A percentile compares a stretch with the other conserved stretches of the same genome.
Evolutionary conservation across 495 filamentous ascomycete species (phyloP).

Genomic region (Penicillium cosmopolitanum): DNA sequence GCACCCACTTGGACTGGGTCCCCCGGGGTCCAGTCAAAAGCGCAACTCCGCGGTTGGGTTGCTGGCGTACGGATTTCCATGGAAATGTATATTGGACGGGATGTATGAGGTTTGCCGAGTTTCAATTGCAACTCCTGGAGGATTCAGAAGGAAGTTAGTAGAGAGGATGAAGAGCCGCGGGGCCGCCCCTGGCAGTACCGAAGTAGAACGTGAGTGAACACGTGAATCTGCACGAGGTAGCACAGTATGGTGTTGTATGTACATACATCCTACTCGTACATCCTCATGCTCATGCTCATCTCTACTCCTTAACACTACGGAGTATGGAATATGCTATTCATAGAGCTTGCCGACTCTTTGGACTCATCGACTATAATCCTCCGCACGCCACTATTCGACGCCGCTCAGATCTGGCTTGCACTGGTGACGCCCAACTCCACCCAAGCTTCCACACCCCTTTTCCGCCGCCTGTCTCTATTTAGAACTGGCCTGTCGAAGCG

Average conservation of each 20-base stretch:
- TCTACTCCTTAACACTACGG: too few species aligned
- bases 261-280: too few species aligned
- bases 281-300: too few species aligned
- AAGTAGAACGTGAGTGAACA: too few species aligned
- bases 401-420: slow-evolving; percentile 8
- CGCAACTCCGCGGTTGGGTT: slow-evolving; percentile 19
- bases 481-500: slow-evolving; percentile 9
- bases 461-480: slow-evolving; percentile 9
- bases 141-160: too few species aligned
- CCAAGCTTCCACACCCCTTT: slow-evolving; percentile 3
- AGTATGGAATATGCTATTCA: too few species aligned
- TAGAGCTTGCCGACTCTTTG: neutral
- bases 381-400: slow-evolving; percentile 8
- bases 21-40: slow-evolving; percentile 6
- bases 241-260: too few species aligned
- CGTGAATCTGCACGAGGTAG: too few species aligned
- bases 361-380: neutral
- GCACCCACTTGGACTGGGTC: slow-evolving; percentile 19
- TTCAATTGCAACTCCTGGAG: too few species aligned
- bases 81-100: slow-evolving; percentile 8
- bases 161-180: too few species aligned
- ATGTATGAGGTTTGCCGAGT: neutral
- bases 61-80: slow-evolving; percentile 19
- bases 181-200: too few species aligned
- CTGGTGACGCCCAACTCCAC: slow-evolving; percentile 9